Base-by-base conservation (phyloP, 1,284 basidiomycete genomes). In the Exobasidium cylindrosporum region DNA sequence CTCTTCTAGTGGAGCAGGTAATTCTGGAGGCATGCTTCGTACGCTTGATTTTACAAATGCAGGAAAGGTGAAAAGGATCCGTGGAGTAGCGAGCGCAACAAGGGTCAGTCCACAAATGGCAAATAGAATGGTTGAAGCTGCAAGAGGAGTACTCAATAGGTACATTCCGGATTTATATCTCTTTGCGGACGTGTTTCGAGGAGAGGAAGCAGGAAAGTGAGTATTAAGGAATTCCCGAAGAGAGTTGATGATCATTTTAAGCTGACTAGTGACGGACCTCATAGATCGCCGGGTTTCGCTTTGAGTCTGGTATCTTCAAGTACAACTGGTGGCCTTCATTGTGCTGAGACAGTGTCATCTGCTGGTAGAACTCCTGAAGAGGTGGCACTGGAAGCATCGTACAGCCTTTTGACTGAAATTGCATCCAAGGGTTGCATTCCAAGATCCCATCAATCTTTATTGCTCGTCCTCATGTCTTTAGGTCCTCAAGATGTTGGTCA, bases 121-220 rank as follows among this genome's bases (percentile, higher is more conserved):
- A 1, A 97, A 97, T 81, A 87, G 96, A 52, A 92, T 98, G 88
- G 96, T 98, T 61, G 95, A 97, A 74, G 86, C 92, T 1, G 88
- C 92, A 10, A 87, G 96, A 46, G 90, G 90, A 1, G 85, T 98
- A 26, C 84, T 99, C 40, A 97, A 97, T 77, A 88, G 94, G 3
- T 97, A 91, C 81, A 96, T 98, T 65, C 95, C 95, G 28, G 96
- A 99, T 78, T 91, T 97, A 30, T 97, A 98, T 81, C 86, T 99
- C 29, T 96, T 97, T 79, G 96, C 96, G 0, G 96, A 98, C 73
- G 93, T 97, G 13, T 98, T 97, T 82, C 93, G 96, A 78, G 94
- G 94, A 7, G 91, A 93, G 26, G 96, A 98, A 66, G 92, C 91
- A 67, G 96, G 96, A 80, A 96, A 92, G n/a, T n/a, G n/a, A n/a